Conservation (phyloP, 805 yeast species). For the Teunomyces aglyptinius region DNA sequence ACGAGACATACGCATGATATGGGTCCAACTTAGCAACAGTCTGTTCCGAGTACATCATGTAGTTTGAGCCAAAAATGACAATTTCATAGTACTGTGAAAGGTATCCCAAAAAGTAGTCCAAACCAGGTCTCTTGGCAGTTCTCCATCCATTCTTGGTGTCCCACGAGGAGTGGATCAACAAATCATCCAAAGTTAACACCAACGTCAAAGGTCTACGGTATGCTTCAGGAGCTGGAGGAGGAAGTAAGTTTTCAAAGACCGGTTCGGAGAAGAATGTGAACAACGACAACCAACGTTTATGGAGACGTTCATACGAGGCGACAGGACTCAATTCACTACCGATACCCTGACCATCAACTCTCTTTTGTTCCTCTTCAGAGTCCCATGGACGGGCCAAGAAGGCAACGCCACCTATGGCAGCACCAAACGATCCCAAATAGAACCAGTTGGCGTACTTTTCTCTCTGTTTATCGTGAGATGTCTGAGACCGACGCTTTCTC, state of each 20-base stretch:
- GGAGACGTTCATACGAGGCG: slow-evolving; percentile 66
- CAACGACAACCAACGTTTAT: slow-evolving; percentile 67
- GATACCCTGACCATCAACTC: slow-evolving; percentile 50
- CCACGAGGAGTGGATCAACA: slow-evolving; percentile 91
- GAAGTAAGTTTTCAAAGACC: slow-evolving; percentile 86
- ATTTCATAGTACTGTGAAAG: slow-evolving; percentile 94
- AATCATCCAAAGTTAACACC: slow-evolving; percentile 85
- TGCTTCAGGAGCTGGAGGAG: slow-evolving; percentile 89
- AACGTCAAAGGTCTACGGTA: slow-evolving; percentile 90
- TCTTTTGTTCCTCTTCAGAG: slow-evolving; percentile 59
- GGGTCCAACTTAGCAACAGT: slow-evolving; percentile 91
- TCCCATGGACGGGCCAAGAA: slow-evolving; percentile 88
- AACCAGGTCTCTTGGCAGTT: slow-evolving; percentile 98
- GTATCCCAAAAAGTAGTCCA: slow-evolving; percentile 93
- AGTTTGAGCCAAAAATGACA: slow-evolving; percentile 83
- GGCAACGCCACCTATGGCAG: slow-evolving; percentile 50
- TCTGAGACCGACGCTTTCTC: slow-evolving; percentile 41
- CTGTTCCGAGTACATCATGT: slow-evolving; percentile 80
- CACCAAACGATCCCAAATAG: slow-evolving; percentile 59
- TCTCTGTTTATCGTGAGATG: slow-evolving; percentile 76
- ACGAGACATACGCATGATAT: slow-evolving; percentile 81
- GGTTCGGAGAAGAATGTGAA: slow-evolving; percentile 90
- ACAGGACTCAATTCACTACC: slow-evolving; percentile 67
- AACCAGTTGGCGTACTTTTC: slow-evolving; percentile 77
- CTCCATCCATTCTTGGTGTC: slow-evolving; percentile 92